Evolutionary conservation across 2,329 filamentous ascomycete species (phyloP), one percentile per base, ranked within the genome.

Genomic region (Nectriaceae sp.): DNA sequence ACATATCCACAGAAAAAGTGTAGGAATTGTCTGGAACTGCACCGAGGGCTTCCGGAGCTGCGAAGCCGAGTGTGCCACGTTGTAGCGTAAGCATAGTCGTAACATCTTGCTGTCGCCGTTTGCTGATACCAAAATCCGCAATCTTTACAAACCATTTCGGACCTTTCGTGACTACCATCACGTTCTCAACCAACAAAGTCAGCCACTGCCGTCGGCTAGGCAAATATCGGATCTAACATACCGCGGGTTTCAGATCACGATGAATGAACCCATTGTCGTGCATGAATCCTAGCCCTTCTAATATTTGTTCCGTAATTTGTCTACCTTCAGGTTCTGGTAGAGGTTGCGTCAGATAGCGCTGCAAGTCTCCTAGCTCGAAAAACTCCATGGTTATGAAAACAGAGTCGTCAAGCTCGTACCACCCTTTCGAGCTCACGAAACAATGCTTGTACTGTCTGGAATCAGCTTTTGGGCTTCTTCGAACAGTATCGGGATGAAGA

Each of bases 111-210:
- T 46, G 46, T 16, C 48, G 37, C 16, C 44, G 45, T 26, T 43
- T 52, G 19, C 48, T 49, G 22, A 52, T 54, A 11, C 49, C 49
- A 39, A 49, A 52, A 16, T 54, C 49, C 3, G 45, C 43, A 33
- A 54, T 46, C 18, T 54, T 57, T 19, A 57, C 52, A 18, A 39
- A 55, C 56, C 56, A 57, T 3, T 41, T 21, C 6, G 54, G 54
- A 15, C 50, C 47, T 15, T 44, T 21, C n/a, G 21, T 43, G 16
- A 53, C 52, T 8, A 58, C 54, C n/a, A 60, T 36, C 15, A 58
- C 53, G 21, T 58, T 55, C 53, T 53, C 13, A 24, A 16, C 22
- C n/a, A 20, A n/a, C 26, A 24, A 24, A 10, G 13, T 46, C 18
- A 41, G 37, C 24, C 11, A 19, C 10, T 1, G 20, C 4, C 19